Base-by-base conservation (phyloP, 1,284 basidiomycete genomes). In the Ustilago bromivora region DNA sequence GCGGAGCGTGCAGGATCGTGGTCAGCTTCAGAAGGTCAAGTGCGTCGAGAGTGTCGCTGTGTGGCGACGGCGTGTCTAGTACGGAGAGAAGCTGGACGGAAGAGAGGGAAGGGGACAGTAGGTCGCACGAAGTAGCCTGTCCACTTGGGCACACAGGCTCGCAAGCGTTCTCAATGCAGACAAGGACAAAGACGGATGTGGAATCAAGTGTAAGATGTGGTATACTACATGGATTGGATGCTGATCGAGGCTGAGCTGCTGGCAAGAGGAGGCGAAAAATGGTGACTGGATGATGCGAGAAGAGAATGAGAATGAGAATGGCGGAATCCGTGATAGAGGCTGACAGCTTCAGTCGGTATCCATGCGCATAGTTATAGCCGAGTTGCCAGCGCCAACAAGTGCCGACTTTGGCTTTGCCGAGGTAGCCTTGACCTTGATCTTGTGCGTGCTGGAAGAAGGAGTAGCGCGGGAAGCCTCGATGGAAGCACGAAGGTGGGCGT, bases 401-500 rank as follows among this genome's bases (percentile, higher is more conserved):
- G 81, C 81, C 15, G 76, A 80, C 51, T 71, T 81, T 31, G 74
- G 58, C 68, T 79, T 79, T 28, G 80, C 62, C 0, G 66, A 53
- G 51, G 65, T 61, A 9, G 76, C 80, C 63, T 77, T 79, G 66
- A 78, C 64, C 65, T 80, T 81, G 71, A 75, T 71, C 65, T 74
- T 72, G 61, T 78, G 70, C 19, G 55, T 68, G 56, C 69, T 65
- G n/a, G 75, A 43, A 10, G 76, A 63, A 15, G 77, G 71, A 35
- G 63, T 52, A 9, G 59, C 62, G 11, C 53, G 58, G 58, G 70
- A 49, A 23, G 79, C 79, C 31, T 78, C 62, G 62, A 82, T 72
- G 49, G 79, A 80, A 31, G 70, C 73, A 46, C 79, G 74, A 54
- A 85, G 77, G 61, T 85, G 84, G 32, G 77, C 73, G 57, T 81